A percentile compares a stretch with the other conserved stretches of the same genome.
Conservation (phyloP, 257 asterid genomes). For the Parsonsia alboflavescens region DNA sequence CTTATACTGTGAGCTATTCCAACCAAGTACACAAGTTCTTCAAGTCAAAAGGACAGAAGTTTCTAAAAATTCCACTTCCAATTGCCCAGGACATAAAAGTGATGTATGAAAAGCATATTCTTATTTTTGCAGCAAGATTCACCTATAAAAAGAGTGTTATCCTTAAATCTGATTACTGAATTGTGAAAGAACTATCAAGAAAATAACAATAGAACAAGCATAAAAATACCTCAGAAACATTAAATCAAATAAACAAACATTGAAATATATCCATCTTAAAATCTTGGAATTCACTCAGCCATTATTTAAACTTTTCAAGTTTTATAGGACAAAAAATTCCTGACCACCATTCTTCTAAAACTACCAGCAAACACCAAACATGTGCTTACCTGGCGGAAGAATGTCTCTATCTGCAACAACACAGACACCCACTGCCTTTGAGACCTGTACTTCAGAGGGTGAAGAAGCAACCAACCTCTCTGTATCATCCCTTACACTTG, state of each 20-base stretch:
- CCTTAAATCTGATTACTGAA: not conserved
- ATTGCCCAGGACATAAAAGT: not conserved
- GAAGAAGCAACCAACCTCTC: constrained; percentile 42
- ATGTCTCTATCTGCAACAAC: constrained; percentile 39
- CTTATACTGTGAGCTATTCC: not conserved
- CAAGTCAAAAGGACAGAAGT: not conserved
- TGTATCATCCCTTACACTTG: constrained; percentile 50
- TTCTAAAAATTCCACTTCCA: not conserved
- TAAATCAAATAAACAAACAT: not conserved
- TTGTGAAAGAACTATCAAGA: not conserved
- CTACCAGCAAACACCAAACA: constrained; percentile 26
- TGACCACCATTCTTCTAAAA: constrained; percentile 35
- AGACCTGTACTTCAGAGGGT: constrained; percentile 48
- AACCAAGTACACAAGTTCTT: constrained; percentile 7
- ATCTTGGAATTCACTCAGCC: constrained; percentile 33
- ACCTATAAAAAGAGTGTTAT: not conserved
- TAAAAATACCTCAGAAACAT: not conserved
- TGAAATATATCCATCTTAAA: constrained; percentile 34
- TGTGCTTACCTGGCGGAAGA: constrained; percentile 43
- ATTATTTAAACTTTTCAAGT: constrained; percentile 35
- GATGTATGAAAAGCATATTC: not conserved
- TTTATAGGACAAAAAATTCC: constrained; percentile 29
- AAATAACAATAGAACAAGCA: not conserved
- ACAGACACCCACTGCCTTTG: constrained; percentile 39
- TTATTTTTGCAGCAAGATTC: not conserved